phyloP scores from a whole-genome alignment of 2,329 filamentous ascomycete genomes.

The Ophiocordyceps camponoti-floridani region DNA sequence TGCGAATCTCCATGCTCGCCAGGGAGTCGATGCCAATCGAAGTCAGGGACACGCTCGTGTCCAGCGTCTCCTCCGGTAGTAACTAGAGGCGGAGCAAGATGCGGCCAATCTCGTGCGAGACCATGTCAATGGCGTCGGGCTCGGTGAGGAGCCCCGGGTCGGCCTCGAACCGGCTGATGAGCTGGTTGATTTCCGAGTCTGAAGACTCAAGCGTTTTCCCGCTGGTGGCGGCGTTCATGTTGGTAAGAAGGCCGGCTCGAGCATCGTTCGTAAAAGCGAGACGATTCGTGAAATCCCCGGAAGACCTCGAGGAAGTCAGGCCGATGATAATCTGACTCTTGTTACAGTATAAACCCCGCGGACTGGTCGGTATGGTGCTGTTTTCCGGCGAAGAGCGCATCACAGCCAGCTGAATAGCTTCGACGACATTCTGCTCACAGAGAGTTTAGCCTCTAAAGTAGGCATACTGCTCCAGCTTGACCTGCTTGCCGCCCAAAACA shows the following conservation, averaged over 20 bases:
- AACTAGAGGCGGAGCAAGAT: slow-evolving; percentile 3
- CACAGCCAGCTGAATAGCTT: slow-evolving; percentile 2
- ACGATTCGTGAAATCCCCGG: slow-evolving; percentile 3
- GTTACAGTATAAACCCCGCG: not conserved
- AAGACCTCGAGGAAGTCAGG: slow-evolving; percentile 2
- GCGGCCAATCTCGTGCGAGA: slow-evolving; percentile 3
- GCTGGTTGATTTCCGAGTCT: slow-evolving; percentile 3
- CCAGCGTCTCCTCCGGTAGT: slow-evolving; percentile 2
- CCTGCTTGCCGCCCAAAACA: slow-evolving; percentile 1
- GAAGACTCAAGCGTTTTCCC: not conserved
- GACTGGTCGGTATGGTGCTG: not conserved
- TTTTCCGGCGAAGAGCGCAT: not conserved
- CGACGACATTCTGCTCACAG: slow-evolving; percentile 3
- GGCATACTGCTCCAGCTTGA: slow-evolving; percentile 2
- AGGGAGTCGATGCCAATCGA: slow-evolving; percentile 5
- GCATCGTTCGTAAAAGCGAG: slow-evolving; percentile 3
- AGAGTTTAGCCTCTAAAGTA: slow-evolving; percentile 2
- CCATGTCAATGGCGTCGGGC: not conserved
- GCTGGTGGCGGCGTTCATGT: not conserved
- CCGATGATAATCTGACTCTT: slow-evolving; percentile 2
- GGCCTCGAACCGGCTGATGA: slow-evolving; percentile 2
- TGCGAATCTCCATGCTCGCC: slow-evolving; percentile 5
- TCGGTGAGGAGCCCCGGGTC: slow-evolving; percentile 2
- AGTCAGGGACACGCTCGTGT: slow-evolving; percentile 2
- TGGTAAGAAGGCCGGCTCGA: slow-evolving; percentile 1